Conservation (phyloP, 2,329 filamentous ascomycete species). For the Pleoardoris graminearum region DNA sequence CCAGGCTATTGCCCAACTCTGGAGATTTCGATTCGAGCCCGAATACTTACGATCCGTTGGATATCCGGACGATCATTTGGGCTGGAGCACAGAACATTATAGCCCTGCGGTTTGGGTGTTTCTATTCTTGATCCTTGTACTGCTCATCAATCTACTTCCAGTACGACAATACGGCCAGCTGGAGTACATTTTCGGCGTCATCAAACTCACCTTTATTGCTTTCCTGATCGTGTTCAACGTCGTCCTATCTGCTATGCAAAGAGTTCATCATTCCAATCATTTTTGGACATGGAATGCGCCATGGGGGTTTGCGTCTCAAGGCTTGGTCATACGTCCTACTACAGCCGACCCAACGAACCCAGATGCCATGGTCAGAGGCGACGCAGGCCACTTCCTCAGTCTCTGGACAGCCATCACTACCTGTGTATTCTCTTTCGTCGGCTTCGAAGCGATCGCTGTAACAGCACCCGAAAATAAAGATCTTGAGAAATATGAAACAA, state of each 20-base stretch:
- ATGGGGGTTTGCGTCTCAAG: constrained; percentile 34
- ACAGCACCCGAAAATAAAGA: constrained; percentile 51
- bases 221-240: constrained; percentile 50
- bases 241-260: constrained; percentile 40
- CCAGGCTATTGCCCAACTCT: constrained; percentile 46
- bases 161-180: constrained; percentile 85
- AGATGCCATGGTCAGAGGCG: constrained; percentile 35
- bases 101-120: constrained; percentile 66
- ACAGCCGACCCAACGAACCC: constrained; percentile 20
- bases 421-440: constrained; percentile 50
- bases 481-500: constrained; percentile 47
- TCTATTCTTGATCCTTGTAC: constrained; percentile 74
- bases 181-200: constrained; percentile 79
- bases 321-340: constrained; percentile 31
- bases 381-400: constrained; percentile 37
- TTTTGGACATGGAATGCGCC: constrained; percentile 44
- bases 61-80: constrained; percentile 52
- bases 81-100: constrained; percentile 71
- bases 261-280: constrained; percentile 24
- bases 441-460: constrained; percentile 50
- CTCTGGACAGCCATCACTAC: constrained; percentile 50
- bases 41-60: constrained; percentile 34
- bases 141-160: constrained; percentile 82
- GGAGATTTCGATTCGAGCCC: constrained; percentile 47
- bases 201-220: constrained; percentile 69